Percentiles rank a stretch among this genome's conserved stretches.
Evolutionary conservation across 495 filamentous ascomycete species (phyloP).

Genomic region (Penicillium turbatum): DNA sequence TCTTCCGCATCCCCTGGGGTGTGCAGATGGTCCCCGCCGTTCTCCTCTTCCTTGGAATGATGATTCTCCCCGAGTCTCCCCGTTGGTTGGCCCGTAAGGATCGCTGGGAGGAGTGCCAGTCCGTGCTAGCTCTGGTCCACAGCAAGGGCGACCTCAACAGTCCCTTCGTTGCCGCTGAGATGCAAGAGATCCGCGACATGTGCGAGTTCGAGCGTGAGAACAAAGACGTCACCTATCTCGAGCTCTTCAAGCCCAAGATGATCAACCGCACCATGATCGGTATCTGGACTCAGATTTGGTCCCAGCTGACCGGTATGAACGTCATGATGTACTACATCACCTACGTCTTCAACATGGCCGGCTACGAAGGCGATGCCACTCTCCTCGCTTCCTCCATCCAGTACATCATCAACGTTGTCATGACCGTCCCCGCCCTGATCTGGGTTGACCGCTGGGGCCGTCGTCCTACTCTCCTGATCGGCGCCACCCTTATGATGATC

Average conservation of each 20-base stretch:
- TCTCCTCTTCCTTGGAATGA: conserved; percentile 58
- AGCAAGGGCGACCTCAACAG: conserved; percentile 60
- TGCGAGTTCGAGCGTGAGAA: conserved; percentile 62
- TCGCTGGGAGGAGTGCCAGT: conserved; percentile 66
- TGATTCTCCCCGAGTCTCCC: conserved; percentile 72
- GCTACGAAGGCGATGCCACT: conserved; percentile 30
- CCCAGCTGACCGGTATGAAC: conserved; percentile 79
- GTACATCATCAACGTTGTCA: conserved; percentile 58
- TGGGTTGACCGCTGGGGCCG: conserved; percentile 60
- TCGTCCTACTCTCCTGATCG: conserved; percentile 57
- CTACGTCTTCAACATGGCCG: conserved; percentile 38
- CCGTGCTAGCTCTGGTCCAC: conserved; percentile 65
- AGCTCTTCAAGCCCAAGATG: conserved; percentile 66
- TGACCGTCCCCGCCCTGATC: conserved; percentile 52
- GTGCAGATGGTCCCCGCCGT: conserved; percentile 71
- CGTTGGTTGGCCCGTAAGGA: conserved; percentile 75
- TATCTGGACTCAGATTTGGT: conserved; percentile 77
- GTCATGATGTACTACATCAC: conserved; percentile 61
- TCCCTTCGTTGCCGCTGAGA: conserved; percentile 59
- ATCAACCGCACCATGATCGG: conserved; percentile 68
- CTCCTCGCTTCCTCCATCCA: conserved; percentile 66
- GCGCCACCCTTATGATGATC: conserved; percentile 61
- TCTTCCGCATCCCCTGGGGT: conserved; percentile 75
- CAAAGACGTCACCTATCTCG: conserved; percentile 59
- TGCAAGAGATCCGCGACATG: conserved; percentile 64